Conservation (phyloP, 2,329 filamentous ascomycete genomes). For the Capronia coronata region DNA sequence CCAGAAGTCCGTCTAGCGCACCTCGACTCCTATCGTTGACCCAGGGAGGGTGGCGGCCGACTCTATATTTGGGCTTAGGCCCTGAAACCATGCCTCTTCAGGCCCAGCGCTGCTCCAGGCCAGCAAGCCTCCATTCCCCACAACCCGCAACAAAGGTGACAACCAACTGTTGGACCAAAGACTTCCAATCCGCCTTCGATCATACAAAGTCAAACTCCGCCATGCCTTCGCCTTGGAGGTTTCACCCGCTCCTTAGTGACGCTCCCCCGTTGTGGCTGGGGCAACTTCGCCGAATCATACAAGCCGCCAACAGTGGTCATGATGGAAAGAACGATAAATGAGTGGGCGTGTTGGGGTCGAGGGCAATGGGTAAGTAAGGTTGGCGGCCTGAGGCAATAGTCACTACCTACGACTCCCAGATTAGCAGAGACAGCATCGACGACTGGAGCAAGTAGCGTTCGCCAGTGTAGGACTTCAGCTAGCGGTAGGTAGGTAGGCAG, state of each 20-base stretch:
- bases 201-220: neutral
- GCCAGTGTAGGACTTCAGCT: too few species aligned
- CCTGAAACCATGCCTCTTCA: conserved; percentile 13
- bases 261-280: neutral
- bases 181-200: conserved; percentile 19
- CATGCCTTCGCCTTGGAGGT: neutral
- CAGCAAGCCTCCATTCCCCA: conserved; percentile 2
- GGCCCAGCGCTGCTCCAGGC: conserved; percentile 4
- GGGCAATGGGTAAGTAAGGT: too few species aligned
- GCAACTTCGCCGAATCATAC: neutral
- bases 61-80: conserved; percentile 21
- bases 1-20: conserved; percentile 20
- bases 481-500: too few species aligned
- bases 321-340: too few species aligned
- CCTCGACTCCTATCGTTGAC: conserved; percentile 10
- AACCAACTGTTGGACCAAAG: conserved; percentile 9
- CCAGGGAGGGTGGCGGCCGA: conserved; percentile 4
- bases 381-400: too few species aligned
- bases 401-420: too few species aligned
- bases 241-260: neutral
- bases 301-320: neutral
- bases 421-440: too few species aligned
- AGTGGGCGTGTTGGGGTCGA: too few species aligned
- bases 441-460: too few species aligned
- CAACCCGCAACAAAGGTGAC: conserved; percentile 14